phyloP scores from a whole-genome alignment of 768 basidiomycete genomes.

The Boletus reticulatus region DNA sequence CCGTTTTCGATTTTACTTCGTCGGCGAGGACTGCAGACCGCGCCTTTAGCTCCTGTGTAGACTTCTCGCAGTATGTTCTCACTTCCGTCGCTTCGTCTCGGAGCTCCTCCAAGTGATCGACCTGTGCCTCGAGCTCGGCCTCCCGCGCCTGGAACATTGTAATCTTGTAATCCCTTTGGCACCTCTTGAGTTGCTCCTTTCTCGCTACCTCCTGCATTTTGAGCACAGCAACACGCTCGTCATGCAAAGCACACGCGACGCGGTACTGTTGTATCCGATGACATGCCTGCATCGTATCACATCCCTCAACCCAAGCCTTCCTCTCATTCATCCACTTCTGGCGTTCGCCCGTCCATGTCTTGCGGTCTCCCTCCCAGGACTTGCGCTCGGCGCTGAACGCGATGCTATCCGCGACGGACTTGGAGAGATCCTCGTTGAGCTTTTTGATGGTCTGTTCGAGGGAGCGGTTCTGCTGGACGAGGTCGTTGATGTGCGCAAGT shows the following conservation, averaged over 20 bases:
- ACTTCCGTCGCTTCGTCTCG: slow-evolving; percentile 28
- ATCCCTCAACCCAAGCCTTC: slow-evolving; percentile 58
- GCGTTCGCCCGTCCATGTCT: slow-evolving; percentile 20
- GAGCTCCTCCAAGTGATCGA: slow-evolving; percentile 52
- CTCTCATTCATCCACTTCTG: slow-evolving; percentile 53
- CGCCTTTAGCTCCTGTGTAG: slow-evolving; percentile 28
- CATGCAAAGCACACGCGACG: slow-evolving; percentile 51
- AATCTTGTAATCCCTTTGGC: slow-evolving; percentile 67
- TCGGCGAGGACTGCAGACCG: slow-evolving; percentile 33
- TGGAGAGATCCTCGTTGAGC: slow-evolving; percentile 48
- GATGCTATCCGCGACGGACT: slow-evolving; percentile 26
- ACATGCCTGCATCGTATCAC: slow-evolving; percentile 58
- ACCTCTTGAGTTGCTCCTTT: slow-evolving; percentile 53
- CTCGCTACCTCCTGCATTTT: slow-evolving; percentile 54
- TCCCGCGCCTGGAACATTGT: slow-evolving; percentile 67
- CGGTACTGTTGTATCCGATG: slow-evolving; percentile 66
- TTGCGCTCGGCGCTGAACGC: slow-evolving; percentile 41
- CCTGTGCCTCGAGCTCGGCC: slow-evolving; percentile 52
- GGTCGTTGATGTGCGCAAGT: slow-evolving; percentile 68
- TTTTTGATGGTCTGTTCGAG: slow-evolving; percentile 61
- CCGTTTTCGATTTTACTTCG: slow-evolving; percentile 40
- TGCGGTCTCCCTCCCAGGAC: slow-evolving; percentile 27
- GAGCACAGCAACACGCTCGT: slow-evolving; percentile 48
- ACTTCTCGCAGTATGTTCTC: slow-evolving; percentile 24
- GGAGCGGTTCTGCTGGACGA: slow-evolving; percentile 64